A percentile compares a stretch with the other conserved stretches of the same genome.
Evolutionary conservation across 352 stramenopile species (phyloP).

Genomic region (Globisporangium irregulare): DNA sequence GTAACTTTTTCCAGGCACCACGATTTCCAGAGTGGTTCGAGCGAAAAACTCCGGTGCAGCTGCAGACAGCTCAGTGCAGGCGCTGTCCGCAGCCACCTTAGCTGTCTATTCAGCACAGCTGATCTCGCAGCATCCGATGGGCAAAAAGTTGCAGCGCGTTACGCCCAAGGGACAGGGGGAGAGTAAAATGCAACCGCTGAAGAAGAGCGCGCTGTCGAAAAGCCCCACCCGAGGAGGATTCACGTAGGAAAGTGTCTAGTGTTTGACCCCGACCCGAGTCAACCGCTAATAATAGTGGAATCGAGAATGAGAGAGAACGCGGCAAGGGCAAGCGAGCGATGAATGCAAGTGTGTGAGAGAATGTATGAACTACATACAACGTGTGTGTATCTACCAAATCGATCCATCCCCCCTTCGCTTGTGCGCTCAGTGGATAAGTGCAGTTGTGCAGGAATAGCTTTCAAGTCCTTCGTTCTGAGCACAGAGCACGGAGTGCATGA

Average conservation of each 20-base stretch:
- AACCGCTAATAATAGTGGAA: conserved; percentile 2
- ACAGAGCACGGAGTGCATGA: background rate
- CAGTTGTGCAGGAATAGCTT: conserved; percentile 7
- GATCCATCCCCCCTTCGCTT: background rate
- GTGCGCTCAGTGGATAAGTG: background rate
- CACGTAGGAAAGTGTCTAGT: no score
- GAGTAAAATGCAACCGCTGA: background rate
- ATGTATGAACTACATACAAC: background rate
- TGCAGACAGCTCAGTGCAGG: background rate
- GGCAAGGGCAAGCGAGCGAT: background rate
- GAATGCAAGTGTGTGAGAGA: background rate
- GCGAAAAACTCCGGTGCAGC: background rate
- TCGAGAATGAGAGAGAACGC: background rate
- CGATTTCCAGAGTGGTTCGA: background rate
- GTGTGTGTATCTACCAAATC: background rate
- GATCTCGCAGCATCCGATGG: background rate
- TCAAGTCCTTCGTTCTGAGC: background rate
- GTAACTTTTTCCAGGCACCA: background rate
- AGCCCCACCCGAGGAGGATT: background rate
- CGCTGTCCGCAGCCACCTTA: background rate
- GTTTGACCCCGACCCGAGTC: background rate
- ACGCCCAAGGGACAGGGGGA: background rate
- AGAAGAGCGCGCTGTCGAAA: background rate
- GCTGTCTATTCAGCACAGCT: background rate
- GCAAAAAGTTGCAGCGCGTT: background rate